Conservation (phyloP, 2,329 filamentous ascomycete genomes). For the Fragosphaeria purpurea region DNA sequence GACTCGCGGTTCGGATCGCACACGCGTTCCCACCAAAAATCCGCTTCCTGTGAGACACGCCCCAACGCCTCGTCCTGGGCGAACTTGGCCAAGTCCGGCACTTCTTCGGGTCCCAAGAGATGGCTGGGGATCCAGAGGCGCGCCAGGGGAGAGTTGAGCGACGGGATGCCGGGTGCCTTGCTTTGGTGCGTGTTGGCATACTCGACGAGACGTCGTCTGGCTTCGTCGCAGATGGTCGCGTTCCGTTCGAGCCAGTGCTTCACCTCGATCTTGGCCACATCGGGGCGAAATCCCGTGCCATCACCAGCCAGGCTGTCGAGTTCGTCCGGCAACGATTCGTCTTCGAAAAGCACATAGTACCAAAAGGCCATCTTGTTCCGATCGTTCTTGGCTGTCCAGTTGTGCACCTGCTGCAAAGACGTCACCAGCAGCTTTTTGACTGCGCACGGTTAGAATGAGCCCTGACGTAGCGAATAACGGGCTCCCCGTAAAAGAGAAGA, state of each 20-base stretch:
- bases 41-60: slow-evolving; percentile 53
- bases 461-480: neutral
- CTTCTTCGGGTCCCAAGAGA: slow-evolving; percentile 37
- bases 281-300: slow-evolving; percentile 41
- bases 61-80: slow-evolving; percentile 50
- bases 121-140: slow-evolving; percentile 47
- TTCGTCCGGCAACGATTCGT: slow-evolving; percentile 36
- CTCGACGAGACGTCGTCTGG: slow-evolving; percentile 42
- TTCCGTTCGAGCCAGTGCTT: slow-evolving; percentile 54
- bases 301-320: slow-evolving; percentile 43
- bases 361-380: slow-evolving; percentile 62
- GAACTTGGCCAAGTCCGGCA: slow-evolving; percentile 43
- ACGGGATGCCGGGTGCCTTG: slow-evolving; percentile 39
- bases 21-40: slow-evolving; percentile 54
- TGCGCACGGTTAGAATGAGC: slow-evolving; percentile 21
- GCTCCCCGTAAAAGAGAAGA: neutral
- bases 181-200: slow-evolving; percentile 42
- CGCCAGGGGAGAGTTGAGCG: slow-evolving; percentile 39
- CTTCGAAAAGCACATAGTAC: slow-evolving; percentile 56
- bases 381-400: slow-evolving; percentile 60
- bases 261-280: slow-evolving; percentile 50
- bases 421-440: slow-evolving; percentile 59
- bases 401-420: slow-evolving; percentile 55
- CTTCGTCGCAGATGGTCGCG: slow-evolving; percentile 47
- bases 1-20: slow-evolving; percentile 51